Percentiles rank a stretch among this genome's conserved stretches.
phyloP scores from a whole-genome alignment of 2,329 filamentous ascomycete species.

The Mariannaea elegans region DNA sequence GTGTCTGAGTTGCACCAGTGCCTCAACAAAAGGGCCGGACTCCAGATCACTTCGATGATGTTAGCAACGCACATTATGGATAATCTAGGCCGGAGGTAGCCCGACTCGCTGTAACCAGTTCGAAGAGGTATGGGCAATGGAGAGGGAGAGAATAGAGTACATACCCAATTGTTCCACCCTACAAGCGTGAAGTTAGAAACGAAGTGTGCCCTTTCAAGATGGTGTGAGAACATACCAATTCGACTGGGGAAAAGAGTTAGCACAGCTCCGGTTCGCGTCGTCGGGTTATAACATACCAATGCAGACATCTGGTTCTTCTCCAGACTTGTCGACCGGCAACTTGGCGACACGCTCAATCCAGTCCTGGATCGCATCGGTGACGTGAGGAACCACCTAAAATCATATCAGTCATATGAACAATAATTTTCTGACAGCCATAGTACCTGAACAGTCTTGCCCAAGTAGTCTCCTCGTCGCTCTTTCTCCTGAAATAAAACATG shows the following conservation, averaged over 20 bases:
- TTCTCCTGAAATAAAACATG: slow-evolving; percentile 56
- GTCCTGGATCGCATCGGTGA: slow-evolving; percentile 90
- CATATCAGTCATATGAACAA: background rate
- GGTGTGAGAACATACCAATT: slow-evolving; percentile 43
- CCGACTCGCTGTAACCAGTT: background rate
- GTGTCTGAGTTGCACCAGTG: slow-evolving; percentile 79
- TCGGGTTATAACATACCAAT: slow-evolving; percentile 68
- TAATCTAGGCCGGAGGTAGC: background rate
- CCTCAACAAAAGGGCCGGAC: slow-evolving; percentile 87
- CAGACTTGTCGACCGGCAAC: slow-evolving; percentile 86
- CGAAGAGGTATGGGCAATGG: background rate
- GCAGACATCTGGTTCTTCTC: slow-evolving; percentile 86
- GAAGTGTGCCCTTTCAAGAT: background rate
- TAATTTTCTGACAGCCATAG: background rate
- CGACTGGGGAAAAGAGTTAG: slow-evolving; percentile 42
- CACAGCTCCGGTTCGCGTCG: background rate
- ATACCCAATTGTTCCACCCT: slow-evolving; percentile 67
- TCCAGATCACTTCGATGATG: slow-evolving; percentile 83
- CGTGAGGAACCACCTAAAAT: slow-evolving; percentile 73
- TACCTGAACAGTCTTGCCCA: slow-evolving; percentile 66
- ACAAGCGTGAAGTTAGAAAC: slow-evolving; percentile 1
- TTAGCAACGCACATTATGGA: slow-evolving; percentile 11
- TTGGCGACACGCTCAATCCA: slow-evolving; percentile 89
- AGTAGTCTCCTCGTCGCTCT: slow-evolving; percentile 74
- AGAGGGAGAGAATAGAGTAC: background rate